Evolutionary conservation across 495 filamentous ascomycete species (phyloP).

Genomic region (Annulohypoxylon maeteangense): DNA sequence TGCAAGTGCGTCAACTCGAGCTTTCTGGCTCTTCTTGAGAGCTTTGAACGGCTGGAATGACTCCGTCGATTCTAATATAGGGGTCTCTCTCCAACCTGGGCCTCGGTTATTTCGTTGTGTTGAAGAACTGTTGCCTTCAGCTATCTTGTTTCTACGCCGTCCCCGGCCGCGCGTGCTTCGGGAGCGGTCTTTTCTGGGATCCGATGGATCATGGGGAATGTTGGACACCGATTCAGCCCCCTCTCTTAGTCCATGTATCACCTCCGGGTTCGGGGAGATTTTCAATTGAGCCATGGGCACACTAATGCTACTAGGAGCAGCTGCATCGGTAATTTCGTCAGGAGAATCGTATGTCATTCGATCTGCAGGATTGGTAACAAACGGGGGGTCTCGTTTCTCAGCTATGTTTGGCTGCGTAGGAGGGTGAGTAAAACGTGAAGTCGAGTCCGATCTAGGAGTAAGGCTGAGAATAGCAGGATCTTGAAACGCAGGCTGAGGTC

Average conservation of each 20-base stretch:
- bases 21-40: slow-evolving; percentile 64
- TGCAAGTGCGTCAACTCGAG: slow-evolving; percentile 63
- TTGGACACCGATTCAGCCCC: slow-evolving; percentile 16
- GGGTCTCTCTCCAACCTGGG: slow-evolving; percentile 86
- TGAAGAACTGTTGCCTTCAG: slow-evolving; percentile 24
- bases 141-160: slow-evolving; percentile 42
- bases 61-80: slow-evolving; percentile 72
- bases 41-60: slow-evolving; percentile 67
- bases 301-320: slow-evolving; percentile 14
- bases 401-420: slow-evolving; percentile 48
- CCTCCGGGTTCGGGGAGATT: slow-evolving; percentile 21
- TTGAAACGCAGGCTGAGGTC: slow-evolving; percentile 50
- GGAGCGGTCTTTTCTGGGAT: slow-evolving; percentile 44
- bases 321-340: slow-evolving; percentile 39
- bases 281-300: slow-evolving; percentile 17
- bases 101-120: slow-evolving; percentile 52
- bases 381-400: slow-evolving; percentile 51
- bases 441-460: slow-evolving; percentile 42
- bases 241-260: slow-evolving; percentile 14
- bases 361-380: slow-evolving; percentile 38
- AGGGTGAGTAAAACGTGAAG: slow-evolving; percentile 24
- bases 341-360: slow-evolving; percentile 41
- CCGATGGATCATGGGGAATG: slow-evolving; percentile 24
- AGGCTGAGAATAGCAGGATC: slow-evolving; percentile 67
- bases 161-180: slow-evolving; percentile 48